Evolutionary conservation across 805 yeast genomes (phyloP).

Genomic region (Sugiyamaella americana): DNA sequence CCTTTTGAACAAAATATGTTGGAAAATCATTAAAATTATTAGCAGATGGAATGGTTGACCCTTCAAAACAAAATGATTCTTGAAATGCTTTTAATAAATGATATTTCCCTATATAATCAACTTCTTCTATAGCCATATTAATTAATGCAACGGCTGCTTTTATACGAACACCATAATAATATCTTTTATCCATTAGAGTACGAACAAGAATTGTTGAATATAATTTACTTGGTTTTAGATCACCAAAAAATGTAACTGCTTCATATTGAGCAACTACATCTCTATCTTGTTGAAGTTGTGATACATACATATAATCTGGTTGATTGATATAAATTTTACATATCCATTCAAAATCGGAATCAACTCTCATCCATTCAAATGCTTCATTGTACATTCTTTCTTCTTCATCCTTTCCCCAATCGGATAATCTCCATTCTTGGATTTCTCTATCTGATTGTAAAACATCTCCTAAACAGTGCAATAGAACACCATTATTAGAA

Average conservation of each 20-base stretch:
- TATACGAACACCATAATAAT: slow-evolving; percentile 80
- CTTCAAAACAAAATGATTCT: slow-evolving; percentile 64
- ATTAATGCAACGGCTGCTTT: slow-evolving; percentile 83
- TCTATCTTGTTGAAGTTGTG: slow-evolving; percentile 89
- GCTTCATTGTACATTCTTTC: slow-evolving; percentile 72
- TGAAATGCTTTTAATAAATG: slow-evolving; percentile 69
- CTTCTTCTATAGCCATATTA: slow-evolving; percentile 52
- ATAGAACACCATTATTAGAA: slow-evolving; percentile 30
- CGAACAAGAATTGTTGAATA: slow-evolving; percentile 74
- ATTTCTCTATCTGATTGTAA: slow-evolving; percentile 56
- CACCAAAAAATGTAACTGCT: slow-evolving; percentile 68
- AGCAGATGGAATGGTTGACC: slow-evolving; percentile 61
- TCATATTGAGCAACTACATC: slow-evolving; percentile 95
- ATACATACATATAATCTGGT: slow-evolving; percentile 91
- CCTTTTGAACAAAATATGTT: slow-evolving; percentile 60
- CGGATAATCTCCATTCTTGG: slow-evolving; percentile 64
- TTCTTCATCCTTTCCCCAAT: slow-evolving; percentile 64
- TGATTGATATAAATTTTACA: slow-evolving; percentile 74
- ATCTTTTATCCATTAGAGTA: slow-evolving; percentile 76
- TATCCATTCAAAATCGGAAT: slow-evolving; percentile 97
- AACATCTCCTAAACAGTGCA: slow-evolving; percentile 72
- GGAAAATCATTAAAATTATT: slow-evolving; percentile 75
- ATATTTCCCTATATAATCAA: slow-evolving; percentile 63
- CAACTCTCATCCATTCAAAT: slow-evolving; percentile 97
- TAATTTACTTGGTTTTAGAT: slow-evolving; percentile 50